Base-by-base conservation (phyloP, 345 rosid genomes). In the Lumnitzera littorea region DNA sequence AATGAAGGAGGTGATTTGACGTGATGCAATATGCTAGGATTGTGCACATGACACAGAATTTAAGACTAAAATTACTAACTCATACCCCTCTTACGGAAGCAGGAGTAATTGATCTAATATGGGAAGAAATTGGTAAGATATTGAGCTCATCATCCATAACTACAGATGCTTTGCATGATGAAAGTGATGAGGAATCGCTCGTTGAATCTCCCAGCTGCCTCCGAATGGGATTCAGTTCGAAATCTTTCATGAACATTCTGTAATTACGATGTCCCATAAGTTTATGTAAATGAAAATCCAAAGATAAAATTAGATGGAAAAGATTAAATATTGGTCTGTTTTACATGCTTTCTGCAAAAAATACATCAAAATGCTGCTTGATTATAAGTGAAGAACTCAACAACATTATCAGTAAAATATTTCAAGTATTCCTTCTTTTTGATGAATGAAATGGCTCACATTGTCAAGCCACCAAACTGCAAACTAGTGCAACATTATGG, bases 201-300 rank as follows among this genome's bases (percentile, higher is more conserved):
- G 65, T 94, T 94, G 67, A 94, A 94, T 51, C 96, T 85, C 6
- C 95, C 95, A 13, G 91, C 66, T 65, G 97, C 89, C 68, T 84
- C 80, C 60, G 87, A 80, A 74, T 94, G 99, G 14, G 99, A 88
- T 70, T 94, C 99, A 2, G 97, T 94, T 51, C 97, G 86, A 66
- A 84, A 88, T 63, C 99, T 88, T 58, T 88, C 97, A 51, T 94
- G 99, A 62, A 94, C 99, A 83, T 94, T 97, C 97, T 94, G 83
- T 68, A 48, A 83, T 55, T 46, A 62, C 53, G 55, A 61, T 50
- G 20, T 23, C 63, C 49, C 63, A 63, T 56, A 56, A 46, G 52
- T 46, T 46, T 43, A 47, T 20, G 20, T 20, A 58, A 11, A 11
- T 15, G 20, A 23, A 58, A 58, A 43, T 24, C n/a, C 47, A 50